Conservation (phyloP, 2,329 filamentous ascomycete species). For the Nothopassalora personata region DNA sequence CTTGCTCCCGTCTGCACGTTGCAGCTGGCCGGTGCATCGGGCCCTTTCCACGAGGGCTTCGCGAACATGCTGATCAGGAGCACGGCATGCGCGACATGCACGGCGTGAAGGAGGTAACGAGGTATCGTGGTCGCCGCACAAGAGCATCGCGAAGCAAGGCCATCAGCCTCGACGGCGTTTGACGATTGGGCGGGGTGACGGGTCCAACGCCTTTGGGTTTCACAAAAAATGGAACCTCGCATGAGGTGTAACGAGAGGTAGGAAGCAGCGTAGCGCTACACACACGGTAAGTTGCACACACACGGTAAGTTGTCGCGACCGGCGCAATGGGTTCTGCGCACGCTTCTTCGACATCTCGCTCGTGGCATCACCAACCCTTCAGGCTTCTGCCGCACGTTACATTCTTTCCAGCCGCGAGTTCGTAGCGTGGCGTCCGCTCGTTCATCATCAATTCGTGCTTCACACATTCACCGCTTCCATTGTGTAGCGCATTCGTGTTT, state of each 20-base stretch:
- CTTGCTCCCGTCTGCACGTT: not conserved
- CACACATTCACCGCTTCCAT: conserved; percentile 11
- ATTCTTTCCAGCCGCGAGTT: conserved; percentile 6
- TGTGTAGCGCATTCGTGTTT: conserved; percentile 14
- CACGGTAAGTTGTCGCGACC: conserved; percentile 18
- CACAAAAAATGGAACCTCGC: conserved; percentile 15
- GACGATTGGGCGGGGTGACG: not conserved
- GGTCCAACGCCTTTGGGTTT: conserved; percentile 8
- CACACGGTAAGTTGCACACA: conserved; percentile 12
- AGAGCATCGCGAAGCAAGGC: not conserved
- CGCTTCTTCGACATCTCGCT: conserved; percentile 1
- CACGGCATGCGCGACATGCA: conserved; percentile 5
- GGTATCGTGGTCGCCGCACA: not conserved
- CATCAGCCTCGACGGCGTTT: not conserved
- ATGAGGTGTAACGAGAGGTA: conserved; percentile 18
- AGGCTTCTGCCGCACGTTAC: not conserved
- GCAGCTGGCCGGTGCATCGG: not conserved
- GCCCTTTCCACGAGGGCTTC: conserved; percentile 3
- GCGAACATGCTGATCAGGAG: conserved; percentile 2
- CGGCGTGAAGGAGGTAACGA: not conserved
- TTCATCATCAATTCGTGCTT: not conserved
- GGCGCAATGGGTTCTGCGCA: conserved; percentile 5
- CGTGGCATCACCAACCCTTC: not conserved
- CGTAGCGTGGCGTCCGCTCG: not conserved
- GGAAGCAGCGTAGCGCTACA: conserved; percentile 18